A percentile compares a stretch with the other conserved stretches of the same genome.
These are phyloP conservation scores for Mycena leptocephala DNA, from an alignment of 768 basidiomycete species.

Conservation along the genomic window DNA sequence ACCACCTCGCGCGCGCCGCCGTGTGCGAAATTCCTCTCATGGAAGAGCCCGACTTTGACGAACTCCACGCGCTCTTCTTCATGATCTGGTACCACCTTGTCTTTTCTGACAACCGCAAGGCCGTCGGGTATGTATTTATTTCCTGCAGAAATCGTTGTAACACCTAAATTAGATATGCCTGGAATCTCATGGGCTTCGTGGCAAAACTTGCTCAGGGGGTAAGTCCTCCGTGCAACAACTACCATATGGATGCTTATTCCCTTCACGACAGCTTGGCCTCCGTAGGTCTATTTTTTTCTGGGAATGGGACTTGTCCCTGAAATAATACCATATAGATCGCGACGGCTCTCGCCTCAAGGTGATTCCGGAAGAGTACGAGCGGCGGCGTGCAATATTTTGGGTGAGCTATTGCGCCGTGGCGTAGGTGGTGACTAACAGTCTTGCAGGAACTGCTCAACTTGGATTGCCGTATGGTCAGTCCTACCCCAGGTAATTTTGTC, in stretches of 20 bases:
- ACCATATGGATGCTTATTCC: slow-evolving; percentile 15
- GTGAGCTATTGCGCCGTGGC: neutral
- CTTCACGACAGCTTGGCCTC: slow-evolving; percentile 26
- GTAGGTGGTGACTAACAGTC: neutral
- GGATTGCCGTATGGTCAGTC: slow-evolving; percentile 75
- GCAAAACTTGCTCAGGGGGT: slow-evolving; percentile 83
- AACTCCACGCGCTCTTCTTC: slow-evolving; percentile 78
- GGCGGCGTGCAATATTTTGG: slow-evolving; percentile 81
- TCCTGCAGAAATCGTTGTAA: neutral
- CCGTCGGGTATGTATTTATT: slow-evolving; percentile 54
- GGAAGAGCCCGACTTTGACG: slow-evolving; percentile 84
- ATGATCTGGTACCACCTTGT: slow-evolving; percentile 85
- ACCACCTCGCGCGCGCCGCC: slow-evolving; percentile 76
- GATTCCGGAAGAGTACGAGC: slow-evolving; percentile 82
- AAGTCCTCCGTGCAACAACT: slow-evolving; percentile 45
- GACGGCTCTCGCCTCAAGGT: slow-evolving; percentile 75
- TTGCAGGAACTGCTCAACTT: slow-evolving; percentile 72
- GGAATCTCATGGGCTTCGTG: slow-evolving; percentile 84
- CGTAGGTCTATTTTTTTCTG: slow-evolving; percentile 26
- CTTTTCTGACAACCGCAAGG: slow-evolving; percentile 83
- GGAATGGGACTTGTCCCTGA: slow-evolving; percentile 18
- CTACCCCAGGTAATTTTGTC: slow-evolving; percentile 28
- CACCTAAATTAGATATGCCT: slow-evolving; percentile 65
- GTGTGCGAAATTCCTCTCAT: slow-evolving; percentile 83
- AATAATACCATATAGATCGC: slow-evolving; percentile 65